These are phyloP conservation scores for Megacollybia marginata DNA, from an alignment of 768 basidiomycete species.

Conservation along the genomic window DNA sequence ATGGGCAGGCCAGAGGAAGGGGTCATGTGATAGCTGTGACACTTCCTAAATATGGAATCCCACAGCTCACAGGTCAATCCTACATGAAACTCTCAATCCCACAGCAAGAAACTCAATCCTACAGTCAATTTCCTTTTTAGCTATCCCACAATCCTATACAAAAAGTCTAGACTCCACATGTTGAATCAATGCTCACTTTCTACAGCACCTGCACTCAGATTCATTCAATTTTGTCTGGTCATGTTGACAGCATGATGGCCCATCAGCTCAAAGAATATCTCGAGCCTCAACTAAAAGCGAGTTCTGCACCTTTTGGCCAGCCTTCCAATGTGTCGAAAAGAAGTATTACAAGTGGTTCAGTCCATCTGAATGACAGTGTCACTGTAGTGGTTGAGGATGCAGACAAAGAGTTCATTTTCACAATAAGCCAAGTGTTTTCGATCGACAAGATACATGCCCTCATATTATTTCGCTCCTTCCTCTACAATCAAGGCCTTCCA, in stretches of 20 bases:
- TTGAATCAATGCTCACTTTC: not conserved
- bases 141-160: too few species aligned
- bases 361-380: conserved; percentile 63
- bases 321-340: conserved; percentile 63
- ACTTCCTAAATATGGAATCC: too few species aligned
- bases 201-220: conserved; percentile 59
- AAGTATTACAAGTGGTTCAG: conserved; percentile 57
- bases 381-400: conserved; percentile 55
- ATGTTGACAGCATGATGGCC: conserved; percentile 48
- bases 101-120: too few species aligned
- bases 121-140: too few species aligned
- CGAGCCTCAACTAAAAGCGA: conserved; percentile 45
- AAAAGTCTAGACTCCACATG: too few species aligned
- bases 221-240: conserved; percentile 51
- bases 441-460: conserved; percentile 81
- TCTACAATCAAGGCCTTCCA: conserved; percentile 71
- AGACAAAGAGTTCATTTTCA: conserved; percentile 62
- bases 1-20: too few species aligned
- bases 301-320: conserved; percentile 59
- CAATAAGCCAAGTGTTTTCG: conserved; percentile 64
- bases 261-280: conserved; percentile 56
- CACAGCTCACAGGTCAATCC: too few species aligned
- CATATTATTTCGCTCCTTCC: conserved; percentile 66
- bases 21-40: too few species aligned
- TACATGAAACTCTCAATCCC: too few species aligned